phyloP scores from a whole-genome alignment of 1,284 basidiomycete species.

The Ceratorhiza oryzae-sativae region DNA sequence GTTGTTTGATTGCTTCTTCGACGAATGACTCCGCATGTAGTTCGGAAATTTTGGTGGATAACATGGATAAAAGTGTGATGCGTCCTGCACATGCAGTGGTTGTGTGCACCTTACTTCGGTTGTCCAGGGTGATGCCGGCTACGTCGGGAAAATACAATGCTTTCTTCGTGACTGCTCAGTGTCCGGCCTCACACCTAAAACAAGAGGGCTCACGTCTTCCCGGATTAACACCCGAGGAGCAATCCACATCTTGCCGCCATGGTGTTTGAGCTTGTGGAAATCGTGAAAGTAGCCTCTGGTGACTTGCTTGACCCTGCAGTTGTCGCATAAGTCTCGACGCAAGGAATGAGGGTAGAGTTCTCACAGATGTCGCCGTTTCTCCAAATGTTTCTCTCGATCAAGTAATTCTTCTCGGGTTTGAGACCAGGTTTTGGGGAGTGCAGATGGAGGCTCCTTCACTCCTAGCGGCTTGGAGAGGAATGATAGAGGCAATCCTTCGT shows the following conservation, averaged over 20 bases:
- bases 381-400: conserved; percentile 72
- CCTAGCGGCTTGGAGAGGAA: conserved; percentile 77
- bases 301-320: conserved; percentile 78
- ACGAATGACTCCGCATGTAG: conserved; percentile 85
- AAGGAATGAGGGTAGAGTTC: conserved; percentile 33
- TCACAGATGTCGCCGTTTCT: conserved; percentile 79
- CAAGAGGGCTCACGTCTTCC: conserved; percentile 76
- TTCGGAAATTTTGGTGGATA: conserved; percentile 87
- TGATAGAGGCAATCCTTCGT: conserved; percentile 9
- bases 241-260: conserved; percentile 96
- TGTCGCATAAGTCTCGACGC: neutral
- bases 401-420: conserved; percentile 74
- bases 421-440: conserved; percentile 64
- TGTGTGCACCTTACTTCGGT: conserved; percentile 71
- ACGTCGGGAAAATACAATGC: conserved; percentile 92
- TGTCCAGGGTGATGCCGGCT: conserved; percentile 70
- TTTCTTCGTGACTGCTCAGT: conserved; percentile 60
- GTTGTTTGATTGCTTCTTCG: conserved; percentile 66
- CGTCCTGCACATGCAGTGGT: conserved; percentile 78
- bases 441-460: conserved; percentile 65
- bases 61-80: conserved; percentile 80
- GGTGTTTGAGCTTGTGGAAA: conserved; percentile 77
- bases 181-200: neutral
- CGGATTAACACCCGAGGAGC: conserved; percentile 88
- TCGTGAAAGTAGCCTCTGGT: conserved; percentile 92